These are phyloP conservation scores for Aureobasidium zeae DNA, from an alignment of 2,329 filamentous ascomycete genomes.

Conservation along the genomic window DNA sequence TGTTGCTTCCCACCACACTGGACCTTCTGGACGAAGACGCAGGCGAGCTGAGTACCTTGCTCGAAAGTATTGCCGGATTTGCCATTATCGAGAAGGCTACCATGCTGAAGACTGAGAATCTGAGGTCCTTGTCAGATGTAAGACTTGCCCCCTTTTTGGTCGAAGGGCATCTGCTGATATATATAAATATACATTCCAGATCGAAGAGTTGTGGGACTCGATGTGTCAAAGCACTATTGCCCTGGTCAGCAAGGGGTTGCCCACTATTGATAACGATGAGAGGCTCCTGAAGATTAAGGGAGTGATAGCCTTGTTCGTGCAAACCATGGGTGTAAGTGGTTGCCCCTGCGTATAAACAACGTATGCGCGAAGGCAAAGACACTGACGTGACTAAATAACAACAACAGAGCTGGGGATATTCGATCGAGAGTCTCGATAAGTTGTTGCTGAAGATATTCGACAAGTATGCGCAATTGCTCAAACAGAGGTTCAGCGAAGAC, in stretches of 20 bases:
- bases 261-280: constrained; percentile 77
- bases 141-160: constrained; percentile 24
- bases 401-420: constrained; percentile 74
- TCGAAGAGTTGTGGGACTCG: constrained; percentile 98
- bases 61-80: constrained; percentile 93
- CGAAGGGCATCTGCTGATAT: constrained; percentile 14
- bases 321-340: constrained; percentile 82
- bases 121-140: constrained; percentile 76
- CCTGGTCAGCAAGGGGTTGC: constrained; percentile 70
- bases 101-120: constrained; percentile 73
- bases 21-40: constrained; percentile 75
- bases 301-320: constrained; percentile 84
- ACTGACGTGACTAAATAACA: too few species aligned
- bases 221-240: constrained; percentile 85
- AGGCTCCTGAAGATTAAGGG: constrained; percentile 90
- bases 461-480: constrained; percentile 86
- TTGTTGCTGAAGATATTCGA: constrained; percentile 85
- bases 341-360: neutral
- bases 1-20: constrained; percentile 69
- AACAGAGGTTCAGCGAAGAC: constrained; percentile 84
- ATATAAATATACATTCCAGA: too few species aligned
- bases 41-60: constrained; percentile 72
- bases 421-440: constrained; percentile 68
- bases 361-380: neutral
- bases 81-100: constrained; percentile 94